Evolutionary conservation across 73 alveolate species (phyloP).

Genomic region (Effrenium voratum): DNA sequence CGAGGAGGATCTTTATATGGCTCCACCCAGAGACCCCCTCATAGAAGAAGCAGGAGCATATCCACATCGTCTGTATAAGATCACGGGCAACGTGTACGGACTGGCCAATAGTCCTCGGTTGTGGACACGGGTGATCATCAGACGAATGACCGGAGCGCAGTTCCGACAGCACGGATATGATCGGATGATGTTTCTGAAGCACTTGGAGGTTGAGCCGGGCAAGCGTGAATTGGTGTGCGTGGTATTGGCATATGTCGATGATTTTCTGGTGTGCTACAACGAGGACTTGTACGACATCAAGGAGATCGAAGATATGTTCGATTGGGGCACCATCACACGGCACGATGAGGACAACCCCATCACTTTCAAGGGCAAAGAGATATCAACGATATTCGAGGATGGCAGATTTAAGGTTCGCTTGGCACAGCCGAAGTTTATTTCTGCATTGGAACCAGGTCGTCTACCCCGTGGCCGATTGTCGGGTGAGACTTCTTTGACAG

Average conservation of each 20-base stretch:
- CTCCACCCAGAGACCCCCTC: background rate
- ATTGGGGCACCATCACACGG: background rate
- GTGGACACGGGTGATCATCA: background rate
- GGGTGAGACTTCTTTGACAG: background rate
- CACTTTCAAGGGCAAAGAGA: conserved; percentile 53
- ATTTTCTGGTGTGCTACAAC: background rate
- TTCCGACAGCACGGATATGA: background rate
- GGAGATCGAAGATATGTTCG: background rate
- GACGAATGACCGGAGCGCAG: too few relatives aligned
- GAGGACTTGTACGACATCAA: background rate
- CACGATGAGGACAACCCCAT: background rate
- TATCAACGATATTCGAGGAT: too few relatives aligned
- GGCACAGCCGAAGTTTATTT: too few relatives aligned
- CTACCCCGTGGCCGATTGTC: too few relatives aligned
- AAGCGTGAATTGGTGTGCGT: background rate
- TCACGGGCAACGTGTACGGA: background rate
- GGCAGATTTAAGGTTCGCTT: too few relatives aligned
- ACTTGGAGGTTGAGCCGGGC: too few relatives aligned
- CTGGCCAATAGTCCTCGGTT: background rate
- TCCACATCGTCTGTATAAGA: background rate
- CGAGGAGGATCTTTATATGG: background rate
- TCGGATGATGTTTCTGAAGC: background rate
- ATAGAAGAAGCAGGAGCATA: background rate
- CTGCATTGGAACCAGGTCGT: too few relatives aligned
- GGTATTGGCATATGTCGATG: background rate